Evolutionary conservation across 2,329 filamentous ascomycete genomes (phyloP), one percentile per base, ranked within the genome.

Genomic region (Amphichorda felina): DNA sequence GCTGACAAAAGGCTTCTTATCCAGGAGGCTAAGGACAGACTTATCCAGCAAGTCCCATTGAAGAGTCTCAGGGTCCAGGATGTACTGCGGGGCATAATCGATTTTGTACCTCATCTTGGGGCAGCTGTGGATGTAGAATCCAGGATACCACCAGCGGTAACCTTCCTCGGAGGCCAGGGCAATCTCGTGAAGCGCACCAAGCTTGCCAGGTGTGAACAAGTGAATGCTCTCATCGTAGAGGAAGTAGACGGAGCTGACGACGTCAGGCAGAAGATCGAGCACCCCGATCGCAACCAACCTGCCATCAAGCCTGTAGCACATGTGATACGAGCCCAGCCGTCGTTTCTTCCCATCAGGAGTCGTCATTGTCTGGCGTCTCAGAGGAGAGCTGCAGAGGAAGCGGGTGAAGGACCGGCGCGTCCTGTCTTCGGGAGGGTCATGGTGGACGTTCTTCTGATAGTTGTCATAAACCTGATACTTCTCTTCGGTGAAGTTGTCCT

Each of bases 61-160:
- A 42, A 79, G 63, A 0, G 67, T 69, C 41, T 77, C 72, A 0
- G 81, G 79, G 43, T 88, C 80, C 9, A 89, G 66, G 9, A 91
- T 68, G 47, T 79, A 73, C 49, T 86, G 81, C 2, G 82, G 83
- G 9, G 68, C 64, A 52, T 83, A 91, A 49, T 87, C 79, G 39
- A 78, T 80, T 61, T 91, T 91, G 63, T 91, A 91, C 45, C 69
- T 68, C 84, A 91, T 89, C 61, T 91, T 91, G 36, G 72, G 66
- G 48, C 83, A 89, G 37, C 63, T 75, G 53, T 88, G 82, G 40
- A 91, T 89, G 48, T 89, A 91, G 55, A 77, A 89, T 5, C 84
- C 78, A 5, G 70, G 79, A 56, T 89, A 91, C 70, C 85, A 91
- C 65, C 75, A 86, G 30, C 69, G 60, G 46, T 88, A 87, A 0